Evolutionary conservation across 495 filamentous ascomycete genomes (phyloP).

Genomic region (Immersiella caudata): DNA sequence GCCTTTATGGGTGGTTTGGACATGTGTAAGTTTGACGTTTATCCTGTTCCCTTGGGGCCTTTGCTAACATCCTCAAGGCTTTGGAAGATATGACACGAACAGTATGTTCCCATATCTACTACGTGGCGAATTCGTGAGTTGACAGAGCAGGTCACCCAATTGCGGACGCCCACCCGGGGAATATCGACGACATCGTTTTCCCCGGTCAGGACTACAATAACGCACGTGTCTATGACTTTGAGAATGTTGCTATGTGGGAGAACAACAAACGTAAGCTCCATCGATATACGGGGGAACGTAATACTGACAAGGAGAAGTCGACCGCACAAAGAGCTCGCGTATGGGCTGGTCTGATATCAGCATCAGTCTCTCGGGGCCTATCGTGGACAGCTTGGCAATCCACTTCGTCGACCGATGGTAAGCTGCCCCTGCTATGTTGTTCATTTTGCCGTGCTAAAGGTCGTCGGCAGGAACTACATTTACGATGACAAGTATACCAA

Average conservation of each 20-base stretch:
- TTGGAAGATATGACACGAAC: conserved; percentile 65
- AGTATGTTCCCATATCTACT: conserved; percentile 33
- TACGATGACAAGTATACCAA: conserved; percentile 78
- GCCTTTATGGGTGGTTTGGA: conserved; percentile 92
- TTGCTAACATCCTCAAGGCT: conserved; percentile 41
- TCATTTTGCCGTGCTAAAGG: neutral
- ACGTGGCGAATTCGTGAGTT: conserved; percentile 29
- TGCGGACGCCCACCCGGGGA: conserved; percentile 79
- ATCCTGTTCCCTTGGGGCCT: too few relatives aligned
- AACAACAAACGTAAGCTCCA: conserved; percentile 67
- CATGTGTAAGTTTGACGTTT: conserved; percentile 47
- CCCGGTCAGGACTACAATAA: conserved; percentile 97
- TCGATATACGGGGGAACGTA: neutral
- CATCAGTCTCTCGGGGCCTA: conserved; percentile 77
- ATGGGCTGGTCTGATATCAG: conserved; percentile 97
- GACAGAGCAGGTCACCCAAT: conserved; percentile 66
- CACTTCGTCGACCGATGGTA: conserved; percentile 87
- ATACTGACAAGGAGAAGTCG: conserved; percentile 50
- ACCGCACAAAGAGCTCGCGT: conserved; percentile 74
- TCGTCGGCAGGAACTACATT: conserved; percentile 70
- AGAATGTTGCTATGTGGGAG: conserved; percentile 80
- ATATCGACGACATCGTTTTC: conserved; percentile 75
- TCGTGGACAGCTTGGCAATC: conserved; percentile 71
- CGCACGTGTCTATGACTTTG: conserved; percentile 82
- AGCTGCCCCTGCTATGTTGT: neutral